phyloP scores from a whole-genome alignment of 345 rosid species.

The Salix arbutifolia region DNA sequence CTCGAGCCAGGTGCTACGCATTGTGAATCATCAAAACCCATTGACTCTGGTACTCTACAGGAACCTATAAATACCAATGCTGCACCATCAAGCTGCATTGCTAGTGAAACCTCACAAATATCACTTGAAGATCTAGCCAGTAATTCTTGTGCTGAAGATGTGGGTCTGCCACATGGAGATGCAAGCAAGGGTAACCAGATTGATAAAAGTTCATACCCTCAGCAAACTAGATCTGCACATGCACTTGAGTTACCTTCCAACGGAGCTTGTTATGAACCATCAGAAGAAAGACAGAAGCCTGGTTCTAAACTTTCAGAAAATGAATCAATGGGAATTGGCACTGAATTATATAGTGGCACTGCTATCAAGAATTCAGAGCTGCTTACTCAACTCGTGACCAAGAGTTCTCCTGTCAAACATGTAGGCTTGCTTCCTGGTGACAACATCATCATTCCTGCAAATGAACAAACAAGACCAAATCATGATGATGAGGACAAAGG shows the following conservation, averaged over 20 bases:
- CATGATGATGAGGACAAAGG: slow-evolving; percentile 10
- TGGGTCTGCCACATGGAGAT: slow-evolving; percentile 12
- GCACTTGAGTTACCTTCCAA: slow-evolving; percentile 1
- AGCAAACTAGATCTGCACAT: slow-evolving; percentile 5
- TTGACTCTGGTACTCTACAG: slow-evolving; percentile 9
- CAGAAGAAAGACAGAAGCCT: slow-evolving; percentile 8
- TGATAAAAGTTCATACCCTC: slow-evolving; percentile 14
- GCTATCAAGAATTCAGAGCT: slow-evolving; percentile 1
- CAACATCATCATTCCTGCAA: slow-evolving; percentile 6
- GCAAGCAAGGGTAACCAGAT: slow-evolving; percentile 5
- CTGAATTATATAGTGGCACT: slow-evolving; percentile 2
- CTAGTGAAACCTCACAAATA: slow-evolving; percentile 13
- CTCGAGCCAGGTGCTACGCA: slow-evolving; percentile 14
- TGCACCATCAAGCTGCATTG: slow-evolving; percentile 1
- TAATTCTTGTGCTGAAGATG: slow-evolving; percentile 13
- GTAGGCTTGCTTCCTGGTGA: slow-evolving; percentile 18
- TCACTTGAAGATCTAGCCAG: slow-evolving; percentile 15
- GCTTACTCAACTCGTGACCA: not conserved
- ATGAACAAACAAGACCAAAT: slow-evolving; percentile 10
- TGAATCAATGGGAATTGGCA: not conserved
- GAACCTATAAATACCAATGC: slow-evolving; percentile 4
- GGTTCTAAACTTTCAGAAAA: slow-evolving; percentile 3
- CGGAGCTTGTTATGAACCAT: slow-evolving; percentile 13
- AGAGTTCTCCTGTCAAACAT: slow-evolving; percentile 14
- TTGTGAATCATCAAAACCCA: slow-evolving; percentile 19